Evolutionary conservation across 2,329 filamentous ascomycete species (phyloP), one percentile per base, ranked within the genome.

Genomic region (Keithomyces neogunnii): DNA sequence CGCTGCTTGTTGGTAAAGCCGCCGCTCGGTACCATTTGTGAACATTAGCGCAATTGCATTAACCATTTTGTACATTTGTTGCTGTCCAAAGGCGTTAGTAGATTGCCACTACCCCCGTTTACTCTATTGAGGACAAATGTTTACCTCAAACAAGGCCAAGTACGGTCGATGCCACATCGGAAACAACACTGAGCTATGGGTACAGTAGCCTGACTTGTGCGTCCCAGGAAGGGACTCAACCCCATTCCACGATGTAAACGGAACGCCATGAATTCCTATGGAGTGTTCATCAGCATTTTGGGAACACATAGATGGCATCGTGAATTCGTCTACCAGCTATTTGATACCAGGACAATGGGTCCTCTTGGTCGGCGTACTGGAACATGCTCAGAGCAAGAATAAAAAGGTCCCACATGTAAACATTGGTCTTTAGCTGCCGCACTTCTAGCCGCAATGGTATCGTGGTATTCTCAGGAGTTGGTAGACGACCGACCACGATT

Each of bases 131-230:
- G 13, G 26, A 5, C 7, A 3, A 31, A 6, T 2, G 38, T 62
- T 52, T 54, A 78, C 79, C 72, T 82, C 79, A 52, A 79, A 80
- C 48, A 82, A 65, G 32, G 74, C 77, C 53, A 93, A 72, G 66
- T 92, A 95, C 1, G 88, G 86, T 47, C 89, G 80, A 73, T 95
- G 89, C 89, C 89, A 95, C 39, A 84, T 78, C 39, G 85, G 81
- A 63, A 95, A 93, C 13, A 93, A 71, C 40, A 85, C 81, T 1
- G 86, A 87, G 29, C 76, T 79, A 67, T 95, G 89, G 11, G 81
- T 80, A 65, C 89, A 95, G 65, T 90, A 95, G 47, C 88, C 89
- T 13, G 77, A 73, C 39, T 73, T 69, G 51, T 75, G 71, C 53
- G 77, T 79, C 2, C 78, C 80, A 2, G 72, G 61, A 2, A 68